Evolutionary conservation across 1,284 basidiomycete genomes (phyloP), one percentile per base, ranked within the genome.

Genomic region (Trametes versicolor): DNA sequence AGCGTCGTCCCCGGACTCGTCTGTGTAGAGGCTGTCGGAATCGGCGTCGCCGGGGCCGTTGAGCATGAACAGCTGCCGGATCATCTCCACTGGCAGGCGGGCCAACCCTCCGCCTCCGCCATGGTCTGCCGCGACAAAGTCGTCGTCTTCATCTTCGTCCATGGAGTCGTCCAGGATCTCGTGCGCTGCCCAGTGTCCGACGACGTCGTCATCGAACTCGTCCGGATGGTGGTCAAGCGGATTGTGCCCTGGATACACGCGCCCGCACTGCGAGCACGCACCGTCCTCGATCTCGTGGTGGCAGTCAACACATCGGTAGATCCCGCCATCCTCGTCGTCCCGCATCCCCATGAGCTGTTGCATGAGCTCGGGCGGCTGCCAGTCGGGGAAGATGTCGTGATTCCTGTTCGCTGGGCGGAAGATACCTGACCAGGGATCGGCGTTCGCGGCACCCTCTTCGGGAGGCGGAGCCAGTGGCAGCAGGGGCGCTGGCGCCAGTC

Each of bases 281-380:
- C 88, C 89, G 64, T 81, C 84, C 83, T 83, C 87, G 63, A 94
- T 88, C 77, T 94, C 92, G 72, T 93, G 87, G 80, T 87, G 82
- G 71, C 92, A 93, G 47, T 88, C 87, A 13, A 87, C 72, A 72
- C 92, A 94, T n/a, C 92, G 83, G 70, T 86, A 89, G 8, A 93
- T 83, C 0, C 87, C 87, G 9, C 85, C 87, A 66, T 93, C 91
- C 70, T 91, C 89, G 13, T 79, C 81, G 70, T 94, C 92, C 57
- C 83, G 83, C 77, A 89, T 84, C 0, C 91, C 91, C 70, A 87
- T 74, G 10, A 65, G 81, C 77, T 63, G 73, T 71, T 75, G 80
- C 63, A 75, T 77, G 58, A 75, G 39, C 71, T 69, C 74, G 70
- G 62, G 25, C n/a, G 65, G 52, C 54, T 63, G 65, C 25, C 65